Percentiles rank a stretch among this genome's conserved stretches.
Conservation (phyloP, 2,329 filamentous ascomycete species). For the Xylariales sp. region DNA sequence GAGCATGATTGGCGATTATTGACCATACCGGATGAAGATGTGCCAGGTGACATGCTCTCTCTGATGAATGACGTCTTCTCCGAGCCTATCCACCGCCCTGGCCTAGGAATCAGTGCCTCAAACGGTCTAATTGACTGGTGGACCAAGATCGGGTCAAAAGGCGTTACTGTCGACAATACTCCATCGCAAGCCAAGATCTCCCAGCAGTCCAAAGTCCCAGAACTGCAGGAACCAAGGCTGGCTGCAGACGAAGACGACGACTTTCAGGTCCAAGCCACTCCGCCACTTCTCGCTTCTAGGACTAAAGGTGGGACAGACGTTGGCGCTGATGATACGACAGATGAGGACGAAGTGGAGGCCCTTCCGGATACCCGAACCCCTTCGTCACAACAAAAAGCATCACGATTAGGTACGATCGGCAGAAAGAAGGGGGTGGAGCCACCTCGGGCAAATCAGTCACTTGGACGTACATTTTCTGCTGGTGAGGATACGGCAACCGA, state of each 20-base stretch:
- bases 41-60: slow-evolving; percentile 26
- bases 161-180: slow-evolving; percentile 12
- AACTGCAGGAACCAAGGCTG: slow-evolving; percentile 14
- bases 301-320: slow-evolving; percentile 15
- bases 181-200: slow-evolving; percentile 4
- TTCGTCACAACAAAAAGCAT: slow-evolving; percentile 9
- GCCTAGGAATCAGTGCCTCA: slow-evolving; percentile 27
- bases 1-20: slow-evolving; percentile 33
- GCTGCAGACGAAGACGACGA: slow-evolving; percentile 37
- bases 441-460: slow-evolving; percentile 16
- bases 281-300: slow-evolving; percentile 32
- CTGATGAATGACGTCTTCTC: slow-evolving; percentile 39
- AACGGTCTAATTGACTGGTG: slow-evolving; percentile 45
- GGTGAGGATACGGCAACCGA: slow-evolving; percentile 26
- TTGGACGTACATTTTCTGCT: slow-evolving; percentile 9
- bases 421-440: slow-evolving; percentile 11
- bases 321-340: slow-evolving; percentile 14
- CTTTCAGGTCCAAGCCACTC: slow-evolving; percentile 47
- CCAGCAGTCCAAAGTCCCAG: slow-evolving; percentile 11
- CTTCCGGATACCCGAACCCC: slow-evolving; percentile 17
- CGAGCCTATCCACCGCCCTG: slow-evolving; percentile 26
- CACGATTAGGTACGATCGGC: slow-evolving; percentile 18
- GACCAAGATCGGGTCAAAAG: slow-evolving; percentile 33
- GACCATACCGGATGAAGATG: slow-evolving; percentile 18
- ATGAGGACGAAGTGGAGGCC: slow-evolving; percentile 15